phyloP scores from a whole-genome alignment of 192 early-diverging fungal genomes.

The Linnemannia zychae region DNA sequence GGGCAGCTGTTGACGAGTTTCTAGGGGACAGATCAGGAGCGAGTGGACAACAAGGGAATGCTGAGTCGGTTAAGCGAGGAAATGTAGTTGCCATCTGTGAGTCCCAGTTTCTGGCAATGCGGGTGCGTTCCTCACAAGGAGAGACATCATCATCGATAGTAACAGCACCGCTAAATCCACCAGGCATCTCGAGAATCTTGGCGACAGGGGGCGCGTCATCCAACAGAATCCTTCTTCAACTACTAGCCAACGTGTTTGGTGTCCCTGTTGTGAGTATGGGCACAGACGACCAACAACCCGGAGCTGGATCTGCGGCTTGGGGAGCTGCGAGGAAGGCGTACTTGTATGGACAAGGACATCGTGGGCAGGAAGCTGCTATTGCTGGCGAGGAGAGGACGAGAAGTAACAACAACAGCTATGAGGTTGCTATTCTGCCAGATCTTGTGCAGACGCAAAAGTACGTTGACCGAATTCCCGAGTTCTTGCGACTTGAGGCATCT shows the following conservation, averaged over 20 bases:
- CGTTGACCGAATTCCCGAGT: slow-evolving; percentile 28
- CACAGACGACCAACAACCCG: slow-evolving; percentile 38
- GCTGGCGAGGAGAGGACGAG: neutral
- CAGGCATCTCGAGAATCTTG: slow-evolving; percentile 66
- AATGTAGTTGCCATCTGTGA: slow-evolving; percentile 81
- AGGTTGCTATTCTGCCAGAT: slow-evolving; percentile 5
- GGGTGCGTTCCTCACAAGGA: slow-evolving; percentile 59
- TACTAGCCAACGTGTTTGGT: slow-evolving; percentile 81
- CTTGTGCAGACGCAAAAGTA: slow-evolving; percentile 30
- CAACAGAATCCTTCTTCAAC: slow-evolving; percentile 68
- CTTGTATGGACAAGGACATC: slow-evolving; percentile 27
- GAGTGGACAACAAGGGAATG: neutral
- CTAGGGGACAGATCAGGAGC: too few relatives aligned
- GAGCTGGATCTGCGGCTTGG: slow-evolving; percentile 68
- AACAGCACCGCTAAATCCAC: slow-evolving; percentile 12
- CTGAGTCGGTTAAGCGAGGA: neutral
- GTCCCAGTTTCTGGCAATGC: slow-evolving; percentile 81
- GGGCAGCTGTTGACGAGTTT: slow-evolving; percentile 57
- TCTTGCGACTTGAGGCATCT: slow-evolving; percentile 14
- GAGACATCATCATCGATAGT: slow-evolving; percentile 29
- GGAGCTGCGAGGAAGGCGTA: slow-evolving; percentile 72
- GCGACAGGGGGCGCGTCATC: slow-evolving; percentile 81
- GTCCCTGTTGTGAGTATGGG: slow-evolving; percentile 66
- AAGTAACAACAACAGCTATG: neutral
- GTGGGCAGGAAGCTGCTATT: neutral